Conservation (phyloP, 75 land plant species). For the Selaginella tamariscina region DNA sequence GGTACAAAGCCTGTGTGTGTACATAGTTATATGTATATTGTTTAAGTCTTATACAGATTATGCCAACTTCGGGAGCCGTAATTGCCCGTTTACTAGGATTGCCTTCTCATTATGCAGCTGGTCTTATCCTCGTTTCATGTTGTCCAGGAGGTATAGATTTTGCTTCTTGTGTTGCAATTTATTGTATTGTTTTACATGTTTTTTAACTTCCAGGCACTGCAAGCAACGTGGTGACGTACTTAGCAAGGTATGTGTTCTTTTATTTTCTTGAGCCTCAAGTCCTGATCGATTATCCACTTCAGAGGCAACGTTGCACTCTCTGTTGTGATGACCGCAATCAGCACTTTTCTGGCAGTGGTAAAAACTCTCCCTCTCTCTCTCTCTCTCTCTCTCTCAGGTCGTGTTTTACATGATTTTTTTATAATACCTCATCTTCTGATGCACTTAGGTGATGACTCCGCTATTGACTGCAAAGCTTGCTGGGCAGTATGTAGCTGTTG, state of each 20-base stretch:
- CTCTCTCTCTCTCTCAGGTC: neutral
- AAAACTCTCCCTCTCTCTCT: neutral
- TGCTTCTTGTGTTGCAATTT: neutral
- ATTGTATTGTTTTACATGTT: constrained; percentile 3
- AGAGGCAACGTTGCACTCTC: constrained; percentile 78
- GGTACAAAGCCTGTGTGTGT: constrained; percentile 21
- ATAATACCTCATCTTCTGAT: neutral
- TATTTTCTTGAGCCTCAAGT: neutral
- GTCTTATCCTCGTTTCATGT: constrained; percentile 67
- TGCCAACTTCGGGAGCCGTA: constrained; percentile 67
- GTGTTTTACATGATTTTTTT: neutral
- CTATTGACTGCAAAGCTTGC: constrained; percentile 79
- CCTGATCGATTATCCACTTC: constrained; percentile 9
- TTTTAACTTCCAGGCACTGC: neutral
- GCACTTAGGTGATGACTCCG: constrained; percentile 73
- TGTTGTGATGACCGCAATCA: constrained; percentile 84
- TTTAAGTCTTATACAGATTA: constrained; percentile 37
- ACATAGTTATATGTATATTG: neutral
- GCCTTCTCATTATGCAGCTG: constrained; percentile 87
- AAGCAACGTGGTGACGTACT: neutral
- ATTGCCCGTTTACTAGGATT: constrained; percentile 48
- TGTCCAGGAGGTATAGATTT: constrained; percentile 79
- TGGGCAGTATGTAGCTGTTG: constrained; percentile 85
- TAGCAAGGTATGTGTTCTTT: neutral
- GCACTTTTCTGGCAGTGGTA: constrained; percentile 82